A percentile compares a stretch with the other conserved stretches of the same genome.
Evolutionary conservation across 73 alveolate genomes (phyloP).

Genomic region (Symbiodinium pilosum): DNA sequence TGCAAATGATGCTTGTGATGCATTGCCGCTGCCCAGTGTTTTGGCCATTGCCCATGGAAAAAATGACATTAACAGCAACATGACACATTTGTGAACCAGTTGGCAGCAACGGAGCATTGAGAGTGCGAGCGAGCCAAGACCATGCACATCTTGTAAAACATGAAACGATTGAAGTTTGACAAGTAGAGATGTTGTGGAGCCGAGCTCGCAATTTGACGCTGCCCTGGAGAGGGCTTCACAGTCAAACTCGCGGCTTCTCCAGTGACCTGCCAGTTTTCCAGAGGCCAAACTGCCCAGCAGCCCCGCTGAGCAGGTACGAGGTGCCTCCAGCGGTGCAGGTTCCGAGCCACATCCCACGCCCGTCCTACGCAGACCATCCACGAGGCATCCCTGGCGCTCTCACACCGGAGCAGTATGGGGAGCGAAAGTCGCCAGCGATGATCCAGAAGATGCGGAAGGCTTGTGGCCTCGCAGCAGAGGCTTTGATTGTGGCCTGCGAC

Average conservation of each 20-base stretch:
- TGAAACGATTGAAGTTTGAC: no score
- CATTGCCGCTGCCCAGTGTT: neutral
- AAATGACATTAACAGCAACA: no score
- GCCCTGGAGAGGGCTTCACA: neutral
- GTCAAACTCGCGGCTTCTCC: neutral
- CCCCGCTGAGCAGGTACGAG: conserved; percentile 25
- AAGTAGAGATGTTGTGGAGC: neutral
- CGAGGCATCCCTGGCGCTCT: conserved; percentile 40
- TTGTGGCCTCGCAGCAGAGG: conserved; percentile 86
- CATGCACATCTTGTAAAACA: no score
- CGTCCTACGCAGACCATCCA: conserved; percentile 89
- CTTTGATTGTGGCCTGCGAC: conserved; percentile 95
- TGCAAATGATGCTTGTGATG: neutral
- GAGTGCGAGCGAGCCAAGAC: no score
- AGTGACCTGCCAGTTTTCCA: neutral
- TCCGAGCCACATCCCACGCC: conserved; percentile 82
- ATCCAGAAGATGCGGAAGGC: conserved; percentile 31
- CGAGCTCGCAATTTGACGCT: neutral
- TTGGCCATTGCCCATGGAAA: neutral
- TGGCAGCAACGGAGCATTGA: no score
- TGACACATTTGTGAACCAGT: no score
- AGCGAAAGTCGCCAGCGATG: conserved; percentile 32
- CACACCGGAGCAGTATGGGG: conserved; percentile 21
- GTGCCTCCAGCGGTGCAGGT: conserved; percentile 92
- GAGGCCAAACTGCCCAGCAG: conserved; percentile 64